Conservation (phyloP, 805 yeast genomes). For the Kuraishia ogatae region DNA sequence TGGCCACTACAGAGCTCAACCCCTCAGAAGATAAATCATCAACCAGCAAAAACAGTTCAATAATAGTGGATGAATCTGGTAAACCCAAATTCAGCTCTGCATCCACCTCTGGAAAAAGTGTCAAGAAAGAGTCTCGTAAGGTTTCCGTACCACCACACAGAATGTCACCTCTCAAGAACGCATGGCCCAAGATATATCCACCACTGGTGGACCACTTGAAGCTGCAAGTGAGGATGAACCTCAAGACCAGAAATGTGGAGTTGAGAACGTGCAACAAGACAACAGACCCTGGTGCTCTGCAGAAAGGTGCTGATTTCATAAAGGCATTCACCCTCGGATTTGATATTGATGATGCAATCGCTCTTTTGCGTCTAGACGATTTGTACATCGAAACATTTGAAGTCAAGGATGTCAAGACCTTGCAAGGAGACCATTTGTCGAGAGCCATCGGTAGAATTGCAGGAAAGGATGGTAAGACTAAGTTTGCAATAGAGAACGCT, state of each 20-base stretch:
- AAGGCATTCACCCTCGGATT: conserved; percentile 95
- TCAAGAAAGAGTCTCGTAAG: conserved; percentile 79
- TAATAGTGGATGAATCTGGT: conserved; percentile 60
- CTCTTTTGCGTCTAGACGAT: conserved; percentile 88
- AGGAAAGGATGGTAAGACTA: conserved; percentile 98
- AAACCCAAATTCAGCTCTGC: conserved; percentile 80
- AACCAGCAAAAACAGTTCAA: neutral
- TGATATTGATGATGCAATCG: conserved; percentile 95
- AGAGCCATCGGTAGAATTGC: conserved; percentile 99
- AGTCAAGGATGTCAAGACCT: conserved; percentile 91
- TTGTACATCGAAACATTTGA: conserved; percentile 95
- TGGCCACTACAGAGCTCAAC: neutral
- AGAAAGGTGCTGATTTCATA: conserved; percentile 95
- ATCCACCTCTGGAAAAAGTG: conserved; percentile 49
- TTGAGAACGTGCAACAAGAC: conserved; percentile 77
- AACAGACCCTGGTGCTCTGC: conserved; percentile 88
- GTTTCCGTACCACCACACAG: conserved; percentile 96
- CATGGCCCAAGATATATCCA: conserved; percentile 92
- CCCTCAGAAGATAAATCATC: neutral
- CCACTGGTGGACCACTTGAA: conserved; percentile 93
- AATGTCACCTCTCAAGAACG: conserved; percentile 83
- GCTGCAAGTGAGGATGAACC: conserved; percentile 92
- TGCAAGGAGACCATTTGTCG: conserved; percentile 92
- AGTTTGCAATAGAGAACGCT: conserved; percentile 97
- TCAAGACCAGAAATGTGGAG: conserved; percentile 81